A percentile compares a stretch with the other conserved stretches of the same genome.
These are phyloP conservation scores for Naganishia vaughanmartiniae DNA, from an alignment of 768 basidiomycete species.

Conservation along the genomic window DNA sequence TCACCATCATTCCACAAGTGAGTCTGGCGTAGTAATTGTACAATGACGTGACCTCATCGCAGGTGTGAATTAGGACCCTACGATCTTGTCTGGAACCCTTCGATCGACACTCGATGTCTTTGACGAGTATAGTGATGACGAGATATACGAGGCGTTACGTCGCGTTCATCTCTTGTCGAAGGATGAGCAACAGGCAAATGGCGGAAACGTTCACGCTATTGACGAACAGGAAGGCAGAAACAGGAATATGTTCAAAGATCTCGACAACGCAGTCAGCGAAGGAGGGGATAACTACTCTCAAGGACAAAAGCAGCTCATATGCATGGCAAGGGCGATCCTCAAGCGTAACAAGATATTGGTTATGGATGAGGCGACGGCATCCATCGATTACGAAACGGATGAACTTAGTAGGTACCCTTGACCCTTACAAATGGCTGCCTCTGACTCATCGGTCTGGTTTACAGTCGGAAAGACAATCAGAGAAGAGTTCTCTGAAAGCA, in stretches of 20 bases:
- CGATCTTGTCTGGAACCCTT: conserved; percentile 76
- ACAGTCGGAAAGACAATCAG: conserved; percentile 50
- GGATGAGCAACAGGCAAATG: conserved; percentile 35
- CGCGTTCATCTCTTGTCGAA: conserved; percentile 49
- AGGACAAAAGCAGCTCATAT: conserved; percentile 74
- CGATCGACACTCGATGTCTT: conserved; percentile 82
- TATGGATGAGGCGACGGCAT: conserved; percentile 75
- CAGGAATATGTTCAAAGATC: conserved; percentile 48
- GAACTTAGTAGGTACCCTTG: conserved; percentile 66
- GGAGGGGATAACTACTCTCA: conserved; percentile 82
- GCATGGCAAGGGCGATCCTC: conserved; percentile 82
- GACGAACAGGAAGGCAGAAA: conserved; percentile 43
- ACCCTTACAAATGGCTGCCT: neutral
- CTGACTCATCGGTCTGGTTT: conserved; percentile 17
- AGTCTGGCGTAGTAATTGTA: conserved; percentile 3
- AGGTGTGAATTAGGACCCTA: conserved; percentile 68
- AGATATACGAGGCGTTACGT: conserved; percentile 58
- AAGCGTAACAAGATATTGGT: conserved; percentile 73
- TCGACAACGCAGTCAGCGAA: conserved; percentile 55
- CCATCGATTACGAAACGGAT: conserved; percentile 80
- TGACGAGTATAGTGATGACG: conserved; percentile 75
- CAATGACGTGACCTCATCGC: conserved; percentile 40
- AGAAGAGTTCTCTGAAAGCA: conserved; percentile 67
- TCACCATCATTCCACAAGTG: conserved; percentile 59
- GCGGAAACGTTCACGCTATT: conserved; percentile 10